Evolutionary conservation across 2,329 filamentous ascomycete species (phyloP).

Genomic region (Plenodomus biglobosus): DNA sequence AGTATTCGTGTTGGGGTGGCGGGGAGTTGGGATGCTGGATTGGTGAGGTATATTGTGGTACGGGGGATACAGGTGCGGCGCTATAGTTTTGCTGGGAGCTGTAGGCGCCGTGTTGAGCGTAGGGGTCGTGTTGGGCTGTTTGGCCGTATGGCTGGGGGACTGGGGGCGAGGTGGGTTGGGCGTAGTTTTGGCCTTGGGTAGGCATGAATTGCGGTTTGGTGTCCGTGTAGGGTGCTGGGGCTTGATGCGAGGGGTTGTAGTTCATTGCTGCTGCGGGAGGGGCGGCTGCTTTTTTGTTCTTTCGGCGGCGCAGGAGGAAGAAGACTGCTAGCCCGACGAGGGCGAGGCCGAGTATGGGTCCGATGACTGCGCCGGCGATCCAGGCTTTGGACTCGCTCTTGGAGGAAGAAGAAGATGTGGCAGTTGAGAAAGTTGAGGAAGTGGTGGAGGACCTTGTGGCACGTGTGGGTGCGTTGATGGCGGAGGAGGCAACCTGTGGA

Average conservation of each 20-base stretch:
- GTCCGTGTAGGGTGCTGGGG: slow-evolving; percentile 19
- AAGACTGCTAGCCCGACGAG: slow-evolving; percentile 26
- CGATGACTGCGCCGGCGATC: slow-evolving; percentile 35
- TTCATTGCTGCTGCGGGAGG: slow-evolving; percentile 13
- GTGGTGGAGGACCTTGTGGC: neutral
- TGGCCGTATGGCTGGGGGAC: slow-evolving; percentile 8
- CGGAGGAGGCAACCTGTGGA: neutral
- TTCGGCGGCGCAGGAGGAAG: slow-evolving; percentile 31
- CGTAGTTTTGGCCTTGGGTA: neutral
- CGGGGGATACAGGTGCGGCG: slow-evolving; percentile 8
- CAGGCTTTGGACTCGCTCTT: slow-evolving; percentile 25
- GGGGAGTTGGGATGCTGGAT: neutral
- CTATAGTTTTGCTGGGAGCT: slow-evolving; percentile 3
- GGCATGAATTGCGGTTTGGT: slow-evolving; percentile 15
- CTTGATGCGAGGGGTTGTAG: slow-evolving; percentile 12
- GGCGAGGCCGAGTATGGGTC: slow-evolving; percentile 28
- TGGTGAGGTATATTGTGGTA: slow-evolving; percentile 13
- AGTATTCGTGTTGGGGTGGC: slow-evolving; percentile 3
- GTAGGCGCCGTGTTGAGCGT: slow-evolving; percentile 6
- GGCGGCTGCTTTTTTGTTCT: slow-evolving; percentile 10
- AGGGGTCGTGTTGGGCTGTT: neutral
- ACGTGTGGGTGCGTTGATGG: neutral
- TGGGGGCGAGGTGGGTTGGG: neutral
- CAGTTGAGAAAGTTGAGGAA: neutral
- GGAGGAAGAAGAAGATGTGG: neutral